A percentile compares a stretch with the other conserved stretches of the same genome.
Evolutionary conservation across 2,329 filamentous ascomycete species (phyloP).

Genomic region (Stemphylium beticola): DNA sequence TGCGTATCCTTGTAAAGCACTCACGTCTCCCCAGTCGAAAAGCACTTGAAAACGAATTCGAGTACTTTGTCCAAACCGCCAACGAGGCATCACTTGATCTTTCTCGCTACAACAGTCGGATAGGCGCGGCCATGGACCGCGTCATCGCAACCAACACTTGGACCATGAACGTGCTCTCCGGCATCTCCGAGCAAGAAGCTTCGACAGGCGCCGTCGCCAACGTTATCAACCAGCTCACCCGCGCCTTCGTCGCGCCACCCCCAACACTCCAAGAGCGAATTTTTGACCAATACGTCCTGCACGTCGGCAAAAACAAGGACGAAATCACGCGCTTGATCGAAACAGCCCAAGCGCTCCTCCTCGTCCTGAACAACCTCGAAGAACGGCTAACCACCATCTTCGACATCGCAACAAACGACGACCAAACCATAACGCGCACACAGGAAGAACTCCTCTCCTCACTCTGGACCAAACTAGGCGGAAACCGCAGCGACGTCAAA

Average conservation of each 20-base stretch:
- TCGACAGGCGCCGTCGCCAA: conserved; percentile 47
- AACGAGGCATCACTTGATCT: conserved; percentile 69
- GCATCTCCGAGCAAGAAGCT: conserved; percentile 57
- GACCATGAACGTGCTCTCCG: conserved; percentile 73
- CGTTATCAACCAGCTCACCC: conserved; percentile 56
- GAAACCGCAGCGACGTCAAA: conserved; percentile 65
- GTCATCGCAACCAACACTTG: conserved; percentile 77
- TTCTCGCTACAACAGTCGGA: conserved; percentile 76
- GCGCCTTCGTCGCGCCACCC: conserved; percentile 61
- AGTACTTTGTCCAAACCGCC: conserved; percentile 75
- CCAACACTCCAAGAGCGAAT: conserved; percentile 57
- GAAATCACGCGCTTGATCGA: conserved; percentile 71
- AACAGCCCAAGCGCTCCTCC: conserved; percentile 72
- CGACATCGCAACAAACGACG: conserved; percentile 70
- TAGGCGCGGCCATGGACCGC: conserved; percentile 74
- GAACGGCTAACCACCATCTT: conserved; percentile 73
- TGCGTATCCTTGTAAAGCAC: conserved; percentile 74
- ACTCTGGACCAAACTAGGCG: conserved; percentile 77
- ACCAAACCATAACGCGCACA: conserved; percentile 62
- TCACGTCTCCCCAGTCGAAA: conserved; percentile 71
- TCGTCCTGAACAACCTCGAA: conserved; percentile 71
- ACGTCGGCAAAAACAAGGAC: conserved; percentile 72
- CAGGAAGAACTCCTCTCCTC: conserved; percentile 71
- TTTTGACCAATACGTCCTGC: conserved; percentile 75
- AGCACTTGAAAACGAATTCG: conserved; percentile 77